Evolutionary conservation across 768 basidiomycete species (phyloP), one percentile per base, ranked within the genome.

Genomic region (Suillus variegatus): DNA sequence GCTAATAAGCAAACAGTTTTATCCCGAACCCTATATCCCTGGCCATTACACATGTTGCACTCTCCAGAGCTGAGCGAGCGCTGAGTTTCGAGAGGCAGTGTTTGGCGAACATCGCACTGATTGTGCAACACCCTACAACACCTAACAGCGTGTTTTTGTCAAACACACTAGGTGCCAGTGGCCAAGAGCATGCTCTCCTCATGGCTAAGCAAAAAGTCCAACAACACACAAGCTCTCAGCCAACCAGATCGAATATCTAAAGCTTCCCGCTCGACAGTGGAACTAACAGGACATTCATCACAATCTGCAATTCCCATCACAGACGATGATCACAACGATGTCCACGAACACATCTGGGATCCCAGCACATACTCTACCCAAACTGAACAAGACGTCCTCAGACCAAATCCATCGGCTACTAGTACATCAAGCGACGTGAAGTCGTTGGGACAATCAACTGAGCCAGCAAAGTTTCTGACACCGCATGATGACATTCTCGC

Each of bases 401-500:
- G 67, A 65, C 54, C 66, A 64, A 44, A 65, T 22, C 60, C 68
- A 2, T 54, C 57, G 7, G 66, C 55, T 54, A 46, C 20, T 14
- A 14, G 9, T 46, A 74, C 57, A 7, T 70, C 66, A 49, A 62
- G 60, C 14, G 56, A 44, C 67, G 3, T 28, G 13, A 7, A n/a
- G 61, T 22, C 68, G 65, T 46, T 56, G 61, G 22, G 70, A 66
- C 7, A 58, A 58, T 28, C 57, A 51, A 16, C 43, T 55, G 12
- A 43, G 62, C 56, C 66, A 60, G 10, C 68, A 28, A 35, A 60
- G 54, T 57, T 70, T 14, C 74, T 73, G 70, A 88, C 88, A 1
- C 88, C 88, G 38, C 90, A 91, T 69, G 90, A 91, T 74, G 81
- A 81, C 25, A 75, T 87, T 60, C 74, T 91, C n/a, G 82, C 85